Evolutionary conservation across 1,284 basidiomycete genomes (phyloP).

Genomic region (Naganishia cerealis): DNA sequence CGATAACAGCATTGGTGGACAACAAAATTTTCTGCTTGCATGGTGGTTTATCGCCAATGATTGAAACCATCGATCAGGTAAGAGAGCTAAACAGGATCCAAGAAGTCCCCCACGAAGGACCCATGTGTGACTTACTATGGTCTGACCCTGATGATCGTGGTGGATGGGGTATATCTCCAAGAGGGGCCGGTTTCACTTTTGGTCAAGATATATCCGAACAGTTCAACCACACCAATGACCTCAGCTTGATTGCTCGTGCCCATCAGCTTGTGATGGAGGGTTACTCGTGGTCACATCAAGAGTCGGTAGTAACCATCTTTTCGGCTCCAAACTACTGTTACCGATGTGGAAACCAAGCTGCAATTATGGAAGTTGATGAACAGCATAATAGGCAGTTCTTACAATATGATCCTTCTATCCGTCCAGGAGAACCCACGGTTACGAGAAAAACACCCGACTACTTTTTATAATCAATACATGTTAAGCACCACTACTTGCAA

Average conservation of each 20-base stretch:
- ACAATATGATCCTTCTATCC: too few relatives aligned
- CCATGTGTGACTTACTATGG: slow-evolving; percentile 98
- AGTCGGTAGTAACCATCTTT: slow-evolving; percentile 99
- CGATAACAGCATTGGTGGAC: slow-evolving; percentile 94
- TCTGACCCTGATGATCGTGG: slow-evolving; percentile 98
- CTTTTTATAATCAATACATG: too few relatives aligned
- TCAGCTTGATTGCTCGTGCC: slow-evolving; percentile 91
- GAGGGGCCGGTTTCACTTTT: slow-evolving; percentile 98
- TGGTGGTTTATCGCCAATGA: slow-evolving; percentile 96
- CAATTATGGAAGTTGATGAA: slow-evolving; percentile 99
- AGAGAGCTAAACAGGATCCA: too few relatives aligned
- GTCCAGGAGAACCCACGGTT: too few relatives aligned
- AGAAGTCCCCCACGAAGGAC: slow-evolving; percentile 96
- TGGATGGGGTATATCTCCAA: slow-evolving; percentile 98
- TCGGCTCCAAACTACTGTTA: slow-evolving; percentile 99
- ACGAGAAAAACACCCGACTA: too few relatives aligned
- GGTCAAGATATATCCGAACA: slow-evolving; percentile 92
- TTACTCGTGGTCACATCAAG: slow-evolving; percentile 89
- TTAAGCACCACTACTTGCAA: too few relatives aligned
- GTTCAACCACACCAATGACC: slow-evolving; percentile 98
- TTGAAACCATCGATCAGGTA: slow-evolving; percentile 99
- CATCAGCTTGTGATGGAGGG: slow-evolving; percentile 99
- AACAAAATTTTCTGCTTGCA: slow-evolving; percentile 99
- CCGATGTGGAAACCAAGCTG: slow-evolving; percentile 98
- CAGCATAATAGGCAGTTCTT: too few relatives aligned